Conservation (phyloP, 306 rosid genomes). For the Rosa lucieae region DNA sequence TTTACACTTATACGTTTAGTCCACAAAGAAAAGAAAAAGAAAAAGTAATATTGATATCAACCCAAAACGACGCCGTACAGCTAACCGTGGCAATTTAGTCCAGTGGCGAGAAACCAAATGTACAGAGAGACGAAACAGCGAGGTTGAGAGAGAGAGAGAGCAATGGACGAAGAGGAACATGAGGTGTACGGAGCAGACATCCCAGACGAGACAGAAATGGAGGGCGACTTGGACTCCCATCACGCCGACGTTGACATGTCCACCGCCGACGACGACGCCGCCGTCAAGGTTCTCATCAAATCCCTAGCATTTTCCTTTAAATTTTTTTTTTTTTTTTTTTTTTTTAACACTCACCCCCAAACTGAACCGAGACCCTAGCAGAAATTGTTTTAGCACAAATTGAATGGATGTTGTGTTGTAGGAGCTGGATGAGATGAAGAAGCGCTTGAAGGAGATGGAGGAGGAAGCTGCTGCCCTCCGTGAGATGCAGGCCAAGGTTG, state of each 20-base stretch:
- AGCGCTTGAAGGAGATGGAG: slow-evolving; percentile 89
- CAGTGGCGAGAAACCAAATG: neutral
- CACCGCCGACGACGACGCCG: slow-evolving; percentile 72
- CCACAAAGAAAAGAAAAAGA: no score
- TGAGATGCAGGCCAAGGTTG: slow-evolving; percentile 97
- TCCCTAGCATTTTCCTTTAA: neutral
- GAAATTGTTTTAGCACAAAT: neutral
- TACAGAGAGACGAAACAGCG: neutral
- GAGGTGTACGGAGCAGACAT: slow-evolving; percentile 98
- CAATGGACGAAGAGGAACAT: slow-evolving; percentile 90
- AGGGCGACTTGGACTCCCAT: slow-evolving; percentile 50
- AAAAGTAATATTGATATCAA: neutral
- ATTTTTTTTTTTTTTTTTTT: neutral
- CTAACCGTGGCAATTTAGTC: neutral
- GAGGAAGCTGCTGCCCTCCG: slow-evolving; percentile 97
- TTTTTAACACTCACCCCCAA: neutral
- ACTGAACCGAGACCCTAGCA: slow-evolving; percentile 8
- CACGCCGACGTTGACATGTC: slow-evolving; percentile 73
- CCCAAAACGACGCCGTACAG: neutral
- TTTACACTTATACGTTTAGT: no score
- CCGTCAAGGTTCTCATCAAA: slow-evolving; percentile 56
- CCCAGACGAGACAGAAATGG: slow-evolving; percentile 79
- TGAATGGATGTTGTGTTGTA: slow-evolving; percentile 1
- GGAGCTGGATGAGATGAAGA: slow-evolving; percentile 96
- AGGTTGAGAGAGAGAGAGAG: slow-evolving; percentile 5